A percentile compares a stretch with the other conserved stretches of the same genome.
These are phyloP conservation scores for Monosporozyma servazzii DNA, from an alignment of 805 yeast species.

Conservation along the genomic window DNA sequence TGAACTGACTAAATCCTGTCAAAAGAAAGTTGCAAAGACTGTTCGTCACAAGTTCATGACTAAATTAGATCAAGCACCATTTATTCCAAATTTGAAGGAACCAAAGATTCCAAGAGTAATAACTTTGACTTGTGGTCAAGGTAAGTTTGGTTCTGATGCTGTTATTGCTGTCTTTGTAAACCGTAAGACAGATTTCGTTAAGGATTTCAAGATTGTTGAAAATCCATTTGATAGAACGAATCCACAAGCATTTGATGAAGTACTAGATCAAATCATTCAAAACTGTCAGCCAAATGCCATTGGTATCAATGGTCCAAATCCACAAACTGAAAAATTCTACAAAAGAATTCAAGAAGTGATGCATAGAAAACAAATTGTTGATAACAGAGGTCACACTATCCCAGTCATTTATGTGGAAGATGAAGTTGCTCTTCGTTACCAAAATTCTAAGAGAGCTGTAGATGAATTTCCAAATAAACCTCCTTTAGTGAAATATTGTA, in stretches of 20 bases:
- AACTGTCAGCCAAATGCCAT: slow-evolving; percentile 78
- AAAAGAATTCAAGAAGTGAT: slow-evolving; percentile 49
- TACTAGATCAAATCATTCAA: slow-evolving; percentile 50
- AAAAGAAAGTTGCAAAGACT: slow-evolving; percentile 55
- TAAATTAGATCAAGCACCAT: slow-evolving; percentile 89
- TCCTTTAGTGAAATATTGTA: slow-evolving; percentile 69
- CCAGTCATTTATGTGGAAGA: slow-evolving; percentile 80
- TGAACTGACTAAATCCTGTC: slow-evolving; percentile 66
- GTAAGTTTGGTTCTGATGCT: slow-evolving; percentile 72
- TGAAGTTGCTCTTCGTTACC: slow-evolving; percentile 85
- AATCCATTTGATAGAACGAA: slow-evolving; percentile 44
- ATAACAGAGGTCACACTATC: slow-evolving; percentile 46
- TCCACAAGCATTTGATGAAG: slow-evolving; percentile 55
- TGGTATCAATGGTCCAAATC: slow-evolving; percentile 82
- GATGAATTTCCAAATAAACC: slow-evolving; percentile 81
- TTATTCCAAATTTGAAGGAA: slow-evolving; percentile 65
- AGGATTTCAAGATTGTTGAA: slow-evolving; percentile 68
- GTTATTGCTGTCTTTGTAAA: slow-evolving; percentile 72
- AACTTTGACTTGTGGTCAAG: slow-evolving; percentile 79
- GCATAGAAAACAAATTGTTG: slow-evolving; percentile 45
- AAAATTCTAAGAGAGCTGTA: slow-evolving; percentile 64
- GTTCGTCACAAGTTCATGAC: slow-evolving; percentile 61
- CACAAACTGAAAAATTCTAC: slow-evolving; percentile 53
- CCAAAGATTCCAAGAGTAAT: slow-evolving; percentile 83
- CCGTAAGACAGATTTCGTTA: slow-evolving; percentile 71